Percentiles rank a stretch among this genome's conserved stretches.
Evolutionary conservation across 352 stramenopile species (phyloP).

Genomic region (Globisporangium canariense): DNA sequence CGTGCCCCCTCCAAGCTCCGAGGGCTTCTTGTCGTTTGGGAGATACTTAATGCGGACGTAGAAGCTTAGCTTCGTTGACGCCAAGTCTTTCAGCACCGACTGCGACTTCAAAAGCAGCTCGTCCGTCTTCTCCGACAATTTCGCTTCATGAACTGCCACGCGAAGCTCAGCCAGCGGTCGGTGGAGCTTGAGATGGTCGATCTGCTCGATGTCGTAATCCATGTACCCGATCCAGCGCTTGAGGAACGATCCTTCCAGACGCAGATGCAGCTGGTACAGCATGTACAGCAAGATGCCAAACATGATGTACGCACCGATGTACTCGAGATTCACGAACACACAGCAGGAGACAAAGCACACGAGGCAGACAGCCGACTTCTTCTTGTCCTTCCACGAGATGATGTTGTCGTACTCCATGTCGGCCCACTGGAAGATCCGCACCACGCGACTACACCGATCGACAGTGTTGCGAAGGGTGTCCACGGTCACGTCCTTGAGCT

Average conservation of each 20-base stretch:
- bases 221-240: constrained; percentile 75
- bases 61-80: constrained; percentile 56
- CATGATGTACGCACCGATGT: constrained; percentile 66
- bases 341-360: constrained; percentile 60
- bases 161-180: constrained; percentile 66
- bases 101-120: constrained; percentile 59
- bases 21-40: constrained; percentile 67
- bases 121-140: constrained; percentile 47
- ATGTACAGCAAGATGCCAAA: constrained; percentile 65
- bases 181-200: constrained; percentile 71
- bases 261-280: constrained; percentile 68
- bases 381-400: constrained; percentile 86
- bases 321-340: constrained; percentile 71
- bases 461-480: constrained; percentile 74
- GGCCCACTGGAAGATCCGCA: constrained; percentile 68
- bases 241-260: constrained; percentile 62
- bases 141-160: constrained; percentile 73
- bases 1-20: constrained; percentile 36
- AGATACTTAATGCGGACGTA: constrained; percentile 79
- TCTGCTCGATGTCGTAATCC: constrained; percentile 70
- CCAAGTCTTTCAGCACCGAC: constrained; percentile 55
- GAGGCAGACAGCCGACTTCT: constrained; percentile 69
- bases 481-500: constrained; percentile 79
- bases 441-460: constrained; percentile 62
- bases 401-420: constrained; percentile 75